phyloP scores from a whole-genome alignment of 1,284 basidiomycete genomes.

The Naganishia sp. region DNA sequence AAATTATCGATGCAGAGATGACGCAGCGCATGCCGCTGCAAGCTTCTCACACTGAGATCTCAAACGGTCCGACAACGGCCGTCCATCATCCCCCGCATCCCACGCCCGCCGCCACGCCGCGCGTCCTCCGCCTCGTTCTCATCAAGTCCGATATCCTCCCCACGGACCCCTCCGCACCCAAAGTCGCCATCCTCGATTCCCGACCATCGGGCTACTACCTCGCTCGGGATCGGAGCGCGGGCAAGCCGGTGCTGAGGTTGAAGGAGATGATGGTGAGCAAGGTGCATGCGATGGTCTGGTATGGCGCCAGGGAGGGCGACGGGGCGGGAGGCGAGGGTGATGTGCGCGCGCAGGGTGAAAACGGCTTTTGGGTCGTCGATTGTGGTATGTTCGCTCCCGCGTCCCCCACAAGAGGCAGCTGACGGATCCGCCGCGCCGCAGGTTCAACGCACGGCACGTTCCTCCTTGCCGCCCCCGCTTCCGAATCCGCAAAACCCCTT shows the following conservation, averaged over 20 bases:
- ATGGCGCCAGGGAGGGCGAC: constrained; percentile 34
- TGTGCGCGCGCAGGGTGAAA: constrained; percentile 31
- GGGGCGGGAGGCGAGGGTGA: constrained; percentile 21
- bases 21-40: neutral
- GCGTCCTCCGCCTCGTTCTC: constrained; percentile 49
- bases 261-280: constrained; percentile 54
- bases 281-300: constrained; percentile 50
- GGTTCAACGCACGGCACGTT: constrained; percentile 53
- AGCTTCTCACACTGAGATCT: neutral
- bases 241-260: constrained; percentile 43
- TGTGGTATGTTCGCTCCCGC: constrained; percentile 37
- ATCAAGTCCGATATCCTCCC: constrained; percentile 37
- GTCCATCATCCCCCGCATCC: neutral
- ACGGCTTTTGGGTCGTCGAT: constrained; percentile 50
- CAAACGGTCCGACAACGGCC: neutral
- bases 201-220: constrained; percentile 47
- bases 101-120: constrained; percentile 27
- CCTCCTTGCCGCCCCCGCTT: constrained; percentile 36
- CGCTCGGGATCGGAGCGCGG: constrained; percentile 47
- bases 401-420: no score
- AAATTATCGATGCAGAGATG: neutral
- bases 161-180: constrained; percentile 29
- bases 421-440: no score
- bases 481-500: constrained; percentile 6
- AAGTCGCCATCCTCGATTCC: constrained; percentile 48